phyloP scores from a whole-genome alignment of 1,284 basidiomycete genomes.

The Rhodotorula glutinis region DNA sequence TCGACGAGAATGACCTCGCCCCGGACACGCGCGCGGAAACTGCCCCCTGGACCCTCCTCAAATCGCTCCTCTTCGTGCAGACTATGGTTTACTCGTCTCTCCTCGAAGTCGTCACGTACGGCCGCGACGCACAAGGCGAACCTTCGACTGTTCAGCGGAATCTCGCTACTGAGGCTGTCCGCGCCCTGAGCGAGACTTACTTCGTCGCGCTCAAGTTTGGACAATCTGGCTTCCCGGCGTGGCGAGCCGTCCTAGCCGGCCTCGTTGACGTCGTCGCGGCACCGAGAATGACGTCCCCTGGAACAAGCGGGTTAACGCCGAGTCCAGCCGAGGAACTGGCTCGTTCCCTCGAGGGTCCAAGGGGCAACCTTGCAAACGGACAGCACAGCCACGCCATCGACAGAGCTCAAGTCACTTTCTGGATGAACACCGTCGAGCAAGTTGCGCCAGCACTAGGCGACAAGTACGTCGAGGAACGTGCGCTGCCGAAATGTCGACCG shows the following conservation, averaged over 20 bases:
- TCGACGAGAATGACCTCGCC: constrained; percentile 20
- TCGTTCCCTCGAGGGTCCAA: constrained; percentile 18
- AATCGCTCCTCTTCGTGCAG: constrained; percentile 41
- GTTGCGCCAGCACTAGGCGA: constrained; percentile 33
- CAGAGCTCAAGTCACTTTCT: constrained; percentile 37
- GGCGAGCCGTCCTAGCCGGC: constrained; percentile 38
- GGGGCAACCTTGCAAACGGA: not conserved
- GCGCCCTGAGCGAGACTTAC: constrained; percentile 34
- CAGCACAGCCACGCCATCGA: constrained; percentile 26
- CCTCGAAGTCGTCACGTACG: constrained; percentile 28
- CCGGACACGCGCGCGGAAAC: constrained; percentile 29
- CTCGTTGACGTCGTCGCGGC: constrained; percentile 36
- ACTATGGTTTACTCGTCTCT: constrained; percentile 41
- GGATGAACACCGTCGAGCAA: constrained; percentile 41
- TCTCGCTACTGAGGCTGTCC: constrained; percentile 33
- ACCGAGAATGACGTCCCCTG: not conserved
- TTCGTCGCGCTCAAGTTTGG: constrained; percentile 42
- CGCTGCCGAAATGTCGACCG: constrained; percentile 33
- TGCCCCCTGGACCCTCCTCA: constrained; percentile 41
- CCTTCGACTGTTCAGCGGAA: constrained; percentile 27
- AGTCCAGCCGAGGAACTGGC: constrained; percentile 26
- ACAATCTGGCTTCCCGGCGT: constrained; percentile 39
- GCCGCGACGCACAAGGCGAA: not conserved
- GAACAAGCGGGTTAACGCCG: not conserved
- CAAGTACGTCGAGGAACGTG: constrained; percentile 29